Conservation (phyloP, 352 stramenopile genomes). For the Halophytophthora polymorphica region DNA sequence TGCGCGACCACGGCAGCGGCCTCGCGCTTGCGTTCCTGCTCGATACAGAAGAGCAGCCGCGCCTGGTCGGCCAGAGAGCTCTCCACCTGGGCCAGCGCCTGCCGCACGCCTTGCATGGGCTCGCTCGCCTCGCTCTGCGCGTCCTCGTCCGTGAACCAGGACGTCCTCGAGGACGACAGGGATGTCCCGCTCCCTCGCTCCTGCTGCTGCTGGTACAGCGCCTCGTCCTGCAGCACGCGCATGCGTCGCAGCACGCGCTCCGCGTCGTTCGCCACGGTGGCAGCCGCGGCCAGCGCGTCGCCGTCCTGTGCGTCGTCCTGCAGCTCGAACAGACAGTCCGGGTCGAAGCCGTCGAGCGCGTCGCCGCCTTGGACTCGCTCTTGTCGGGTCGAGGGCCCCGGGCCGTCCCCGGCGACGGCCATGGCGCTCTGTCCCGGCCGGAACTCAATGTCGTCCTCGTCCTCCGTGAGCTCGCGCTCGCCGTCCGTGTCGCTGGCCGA, state of each 20-base stretch:
- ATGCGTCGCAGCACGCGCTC: conserved; percentile 22
- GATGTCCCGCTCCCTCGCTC: conserved; percentile 16
- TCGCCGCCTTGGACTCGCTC: conserved; percentile 14
- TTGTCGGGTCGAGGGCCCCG: conserved; percentile 6
- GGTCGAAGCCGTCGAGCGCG: conserved; percentile 24
- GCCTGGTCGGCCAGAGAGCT: conserved; percentile 54
- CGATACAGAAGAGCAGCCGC: conserved; percentile 41
- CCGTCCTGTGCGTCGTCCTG: conserved; percentile 25
- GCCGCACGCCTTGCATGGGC: conserved; percentile 22
- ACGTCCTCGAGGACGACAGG: conserved; percentile 22
- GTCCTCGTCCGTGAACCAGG: conserved; percentile 15
- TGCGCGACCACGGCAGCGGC: neutral
- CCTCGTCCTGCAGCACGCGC: conserved; percentile 29
- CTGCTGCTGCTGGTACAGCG: conserved; percentile 18
- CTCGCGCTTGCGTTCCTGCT: conserved; percentile 38
- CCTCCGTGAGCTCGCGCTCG: too few species aligned
- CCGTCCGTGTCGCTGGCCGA: conserved; percentile 25
- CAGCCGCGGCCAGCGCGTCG: conserved; percentile 7
- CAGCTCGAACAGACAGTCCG: conserved; percentile 35
- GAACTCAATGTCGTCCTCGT: conserved; percentile 42
- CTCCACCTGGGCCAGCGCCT: conserved; percentile 43
- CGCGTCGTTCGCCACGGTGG: conserved; percentile 12
- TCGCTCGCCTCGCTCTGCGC: conserved; percentile 11
- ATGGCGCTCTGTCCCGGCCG: conserved; percentile 28
- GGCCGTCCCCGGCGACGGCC: conserved; percentile 9